Conservation (phyloP, 176 grass and related monocot genomes). For the Aegilops umbellulata region DNA sequence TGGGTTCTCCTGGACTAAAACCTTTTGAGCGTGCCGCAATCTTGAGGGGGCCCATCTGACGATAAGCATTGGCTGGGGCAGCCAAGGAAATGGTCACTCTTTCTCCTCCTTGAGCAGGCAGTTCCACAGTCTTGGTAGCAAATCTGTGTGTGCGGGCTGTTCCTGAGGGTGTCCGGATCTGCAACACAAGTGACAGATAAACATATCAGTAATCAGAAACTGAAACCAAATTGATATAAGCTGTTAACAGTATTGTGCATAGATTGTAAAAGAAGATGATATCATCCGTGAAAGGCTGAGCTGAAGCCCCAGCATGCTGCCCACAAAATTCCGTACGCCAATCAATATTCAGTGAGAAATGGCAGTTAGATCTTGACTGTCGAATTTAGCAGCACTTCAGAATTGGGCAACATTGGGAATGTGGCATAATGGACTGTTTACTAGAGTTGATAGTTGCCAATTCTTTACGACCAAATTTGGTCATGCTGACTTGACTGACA, state of each 20-base stretch:
- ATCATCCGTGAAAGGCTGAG: neutral
- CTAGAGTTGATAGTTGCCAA: neutral
- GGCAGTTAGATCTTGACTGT: neutral
- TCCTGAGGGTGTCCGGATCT: constrained; percentile 77
- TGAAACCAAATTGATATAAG: neutral
- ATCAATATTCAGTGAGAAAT: neutral
- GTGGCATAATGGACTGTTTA: neutral
- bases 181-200: constrained; percentile 36
- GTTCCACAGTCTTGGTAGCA: constrained; percentile 64
- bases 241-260: neutral
- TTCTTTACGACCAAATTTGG: neutral
- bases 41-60: constrained; percentile 68
- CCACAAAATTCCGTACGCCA: neutral
- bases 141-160: constrained; percentile 82
- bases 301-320: neutral
- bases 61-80: constrained; percentile 65
- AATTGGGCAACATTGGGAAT: neutral
- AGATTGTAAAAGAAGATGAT: neutral
- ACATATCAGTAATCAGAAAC: neutral
- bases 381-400: neutral
- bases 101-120: constrained; percentile 95
- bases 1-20: constrained; percentile 72
- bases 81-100: constrained; percentile 88
- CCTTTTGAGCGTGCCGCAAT: constrained; percentile 55
- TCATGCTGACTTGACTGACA: too few species aligned